Conservation (phyloP, 257 asterid species). For the Echites panduratus region DNA sequence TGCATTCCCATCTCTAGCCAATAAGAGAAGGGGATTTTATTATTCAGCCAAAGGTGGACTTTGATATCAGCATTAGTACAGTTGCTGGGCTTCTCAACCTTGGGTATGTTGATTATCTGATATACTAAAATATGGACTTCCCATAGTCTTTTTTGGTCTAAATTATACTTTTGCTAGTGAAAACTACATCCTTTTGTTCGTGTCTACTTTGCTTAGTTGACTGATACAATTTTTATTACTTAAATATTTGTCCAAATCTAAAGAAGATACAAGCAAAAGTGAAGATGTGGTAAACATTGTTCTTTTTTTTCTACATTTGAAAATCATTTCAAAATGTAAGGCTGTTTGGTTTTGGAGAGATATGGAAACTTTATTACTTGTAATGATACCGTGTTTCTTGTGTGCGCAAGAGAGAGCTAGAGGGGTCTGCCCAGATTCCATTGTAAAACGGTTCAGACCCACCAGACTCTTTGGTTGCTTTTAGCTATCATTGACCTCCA, state of each 20-base stretch:
- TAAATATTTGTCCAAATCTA: neutral
- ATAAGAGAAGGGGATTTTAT: slow-evolving; percentile 89
- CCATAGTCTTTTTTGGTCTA: neutral
- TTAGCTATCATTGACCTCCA: neutral
- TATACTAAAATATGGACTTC: neutral
- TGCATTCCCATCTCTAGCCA: slow-evolving; percentile 49
- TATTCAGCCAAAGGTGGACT: slow-evolving; percentile 98
- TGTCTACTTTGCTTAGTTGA: neutral
- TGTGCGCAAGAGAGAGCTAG: neutral
- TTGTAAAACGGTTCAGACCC: neutral
- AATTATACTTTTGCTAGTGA: neutral
- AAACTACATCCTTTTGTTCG: neutral
- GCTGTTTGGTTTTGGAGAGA: neutral
- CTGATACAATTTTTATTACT: neutral
- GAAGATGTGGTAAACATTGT: neutral
- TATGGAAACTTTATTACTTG: neutral
- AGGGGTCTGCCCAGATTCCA: neutral
- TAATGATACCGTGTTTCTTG: neutral
- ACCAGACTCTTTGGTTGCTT: neutral
- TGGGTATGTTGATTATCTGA: slow-evolving; percentile 59
- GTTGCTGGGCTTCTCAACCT: slow-evolving; percentile 97
- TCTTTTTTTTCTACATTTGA: neutral
- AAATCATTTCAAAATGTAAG: neutral
- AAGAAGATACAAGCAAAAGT: neutral
- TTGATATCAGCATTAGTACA: slow-evolving; percentile 97